Evolutionary conservation across 805 yeast species (phyloP).

Genomic region (Yarrowia hollandica): DNA sequence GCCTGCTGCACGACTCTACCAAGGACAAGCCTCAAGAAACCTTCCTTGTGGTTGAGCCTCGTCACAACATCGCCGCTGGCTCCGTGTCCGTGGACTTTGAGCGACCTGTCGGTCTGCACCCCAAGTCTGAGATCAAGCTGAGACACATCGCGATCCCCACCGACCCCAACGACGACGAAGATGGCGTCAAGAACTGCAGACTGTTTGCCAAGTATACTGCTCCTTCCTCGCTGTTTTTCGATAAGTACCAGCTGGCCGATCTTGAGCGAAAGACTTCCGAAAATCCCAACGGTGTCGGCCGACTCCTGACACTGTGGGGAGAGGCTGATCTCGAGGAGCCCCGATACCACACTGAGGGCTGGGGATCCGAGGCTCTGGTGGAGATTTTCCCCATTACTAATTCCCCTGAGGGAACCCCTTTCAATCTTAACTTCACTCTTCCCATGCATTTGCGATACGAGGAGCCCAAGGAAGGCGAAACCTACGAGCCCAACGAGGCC

Average conservation of each 20-base stretch:
- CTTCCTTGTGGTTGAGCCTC: not conserved
- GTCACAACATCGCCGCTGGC: conserved; percentile 6
- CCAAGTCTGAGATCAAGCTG: conserved; percentile 7
- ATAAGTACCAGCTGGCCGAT: conserved; percentile 52
- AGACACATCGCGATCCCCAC: conserved; percentile 6
- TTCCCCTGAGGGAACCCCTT: not conserved
- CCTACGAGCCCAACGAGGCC: conserved; percentile 35
- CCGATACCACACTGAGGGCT: conserved; percentile 47
- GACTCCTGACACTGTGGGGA: conserved; percentile 51
- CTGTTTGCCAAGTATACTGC: conserved; percentile 48
- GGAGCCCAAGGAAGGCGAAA: conserved; percentile 41
- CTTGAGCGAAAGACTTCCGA: conserved; percentile 36
- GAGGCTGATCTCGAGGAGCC: conserved; percentile 61
- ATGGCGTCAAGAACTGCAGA: conserved; percentile 42
- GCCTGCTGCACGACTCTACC: conserved; percentile 10
- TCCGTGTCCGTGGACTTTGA: conserved; percentile 21
- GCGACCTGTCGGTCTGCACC: conserved; percentile 26
- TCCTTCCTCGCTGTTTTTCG: conserved; percentile 53
- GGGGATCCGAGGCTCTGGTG: conserved; percentile 53
- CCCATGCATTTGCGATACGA: conserved; percentile 56
- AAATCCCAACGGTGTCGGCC: conserved; percentile 35
- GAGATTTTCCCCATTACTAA: conserved; percentile 38
- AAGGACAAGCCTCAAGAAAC: conserved; percentile 21
- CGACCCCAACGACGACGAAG: not conserved
- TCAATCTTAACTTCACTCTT: conserved; percentile 41